phyloP scores from a whole-genome alignment of 2,329 filamentous ascomycete genomes.

The Pseudopyrenochaeta lycopersici region DNA sequence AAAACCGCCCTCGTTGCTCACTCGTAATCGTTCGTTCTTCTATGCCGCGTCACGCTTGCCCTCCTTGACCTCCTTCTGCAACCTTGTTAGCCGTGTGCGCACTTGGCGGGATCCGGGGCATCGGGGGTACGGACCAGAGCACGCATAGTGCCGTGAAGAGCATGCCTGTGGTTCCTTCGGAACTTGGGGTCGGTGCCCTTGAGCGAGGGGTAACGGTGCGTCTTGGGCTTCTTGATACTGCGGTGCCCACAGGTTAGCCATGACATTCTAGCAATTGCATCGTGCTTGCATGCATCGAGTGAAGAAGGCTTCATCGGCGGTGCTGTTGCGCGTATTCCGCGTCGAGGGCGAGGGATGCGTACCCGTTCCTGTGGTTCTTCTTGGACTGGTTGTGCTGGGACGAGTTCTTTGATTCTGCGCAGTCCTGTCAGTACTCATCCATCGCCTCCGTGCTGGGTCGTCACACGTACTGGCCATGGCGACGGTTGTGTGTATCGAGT shows the following conservation, averaged over 20 bases:
- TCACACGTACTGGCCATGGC: constrained; percentile 75
- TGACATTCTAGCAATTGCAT: constrained; percentile 1
- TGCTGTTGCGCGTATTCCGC: constrained; percentile 18
- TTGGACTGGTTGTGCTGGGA: constrained; percentile 98
- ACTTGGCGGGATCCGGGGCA: neutral
- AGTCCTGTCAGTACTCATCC: constrained; percentile 18
- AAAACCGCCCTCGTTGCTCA: constrained; percentile 46
- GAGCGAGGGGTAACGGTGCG: constrained; percentile 96
- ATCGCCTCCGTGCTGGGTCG: neutral
- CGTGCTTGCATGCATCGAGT: neutral
- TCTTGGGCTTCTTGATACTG: constrained; percentile 99
- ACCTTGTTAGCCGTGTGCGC: constrained; percentile 32
- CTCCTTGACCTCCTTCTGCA: constrained; percentile 96
- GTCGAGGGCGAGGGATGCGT: constrained; percentile 54
- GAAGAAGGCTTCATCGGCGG: neutral
- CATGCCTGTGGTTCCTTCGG: constrained; percentile 99
- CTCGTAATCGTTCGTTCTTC: constrained; percentile 50
- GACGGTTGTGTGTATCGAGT: constrained; percentile 54
- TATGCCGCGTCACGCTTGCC: constrained; percentile 91
- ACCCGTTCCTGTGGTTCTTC: constrained; percentile 99
- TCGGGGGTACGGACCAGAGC: constrained; percentile 77
- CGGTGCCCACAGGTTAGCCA: constrained; percentile 28
- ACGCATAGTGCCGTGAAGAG: constrained; percentile 98
- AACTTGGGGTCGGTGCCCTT: constrained; percentile 99
- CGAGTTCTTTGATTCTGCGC: constrained; percentile 98